These are phyloP conservation scores for Diaporthe sp. DNA, from an alignment of 2,329 filamentous ascomycete genomes.

Conservation along the genomic window DNA sequence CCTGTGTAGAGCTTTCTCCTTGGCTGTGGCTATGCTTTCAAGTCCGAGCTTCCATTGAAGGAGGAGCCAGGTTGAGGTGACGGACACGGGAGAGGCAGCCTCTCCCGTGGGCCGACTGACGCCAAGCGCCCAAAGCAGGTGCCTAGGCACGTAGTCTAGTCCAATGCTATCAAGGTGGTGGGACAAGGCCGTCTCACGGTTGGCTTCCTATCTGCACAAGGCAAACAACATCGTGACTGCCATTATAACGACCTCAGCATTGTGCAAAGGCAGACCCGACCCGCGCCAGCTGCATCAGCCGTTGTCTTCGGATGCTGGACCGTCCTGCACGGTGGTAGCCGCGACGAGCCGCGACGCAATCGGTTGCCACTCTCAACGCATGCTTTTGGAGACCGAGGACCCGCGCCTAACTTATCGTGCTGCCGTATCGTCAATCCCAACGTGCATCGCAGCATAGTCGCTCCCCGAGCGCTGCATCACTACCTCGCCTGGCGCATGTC, in stretches of 20 bases:
- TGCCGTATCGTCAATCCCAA: slow-evolving; percentile 1
- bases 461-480: slow-evolving; percentile 11
- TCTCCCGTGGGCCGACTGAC: slow-evolving; percentile 6
- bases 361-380: slow-evolving; percentile 2
- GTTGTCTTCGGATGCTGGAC: background rate
- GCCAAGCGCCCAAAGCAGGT: slow-evolving; percentile 18
- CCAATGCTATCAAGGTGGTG: background rate
- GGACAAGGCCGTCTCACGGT: background rate
- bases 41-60: background rate
- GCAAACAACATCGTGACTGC: slow-evolving; percentile 1
- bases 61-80: background rate
- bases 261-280: background rate
- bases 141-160: slow-evolving; percentile 3
- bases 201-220: background rate
- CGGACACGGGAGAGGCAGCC: slow-evolving; percentile 6
- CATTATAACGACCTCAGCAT: background rate
- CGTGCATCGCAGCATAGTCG: slow-evolving; percentile 9
- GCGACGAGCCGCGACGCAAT: slow-evolving; percentile 20
- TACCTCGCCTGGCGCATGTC: background rate
- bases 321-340: background rate
- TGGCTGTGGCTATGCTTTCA: slow-evolving; percentile 7
- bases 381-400: background rate
- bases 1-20: background rate
- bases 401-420: background rate
- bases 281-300: slow-evolving; percentile 4